Conservation (phyloP, 2,329 filamentous ascomycete species). For the Xylariaceae sp. region DNA sequence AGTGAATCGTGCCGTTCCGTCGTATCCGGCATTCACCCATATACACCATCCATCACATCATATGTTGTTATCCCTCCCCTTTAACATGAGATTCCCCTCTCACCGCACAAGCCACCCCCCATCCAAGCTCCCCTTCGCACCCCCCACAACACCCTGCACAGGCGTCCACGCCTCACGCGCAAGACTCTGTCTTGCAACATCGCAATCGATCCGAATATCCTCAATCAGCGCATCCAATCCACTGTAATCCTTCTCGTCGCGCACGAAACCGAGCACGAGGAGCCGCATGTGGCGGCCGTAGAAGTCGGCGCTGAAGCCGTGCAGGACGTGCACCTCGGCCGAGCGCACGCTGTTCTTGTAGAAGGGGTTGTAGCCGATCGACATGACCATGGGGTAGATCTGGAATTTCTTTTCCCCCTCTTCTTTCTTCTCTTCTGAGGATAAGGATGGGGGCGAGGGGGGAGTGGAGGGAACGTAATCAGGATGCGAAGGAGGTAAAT, state of each 20-base stretch:
- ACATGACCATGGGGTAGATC: slow-evolving; percentile 85
- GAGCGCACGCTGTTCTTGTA: slow-evolving; percentile 86
- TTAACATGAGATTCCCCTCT: not conserved
- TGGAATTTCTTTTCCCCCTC: slow-evolving; percentile 26
- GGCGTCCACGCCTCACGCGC: slow-evolving; percentile 57
- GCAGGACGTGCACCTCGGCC: slow-evolving; percentile 87
- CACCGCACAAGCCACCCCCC: slow-evolving; percentile 31
- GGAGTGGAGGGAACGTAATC: slow-evolving; percentile 26
- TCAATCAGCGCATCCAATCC: slow-evolving; percentile 75
- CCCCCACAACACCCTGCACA: slow-evolving; percentile 34
- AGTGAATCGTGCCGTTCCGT: not conserved
- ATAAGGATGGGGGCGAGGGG: slow-evolving; percentile 24
- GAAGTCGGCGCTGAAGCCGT: slow-evolving; percentile 72
- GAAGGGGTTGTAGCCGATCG: slow-evolving; percentile 94
- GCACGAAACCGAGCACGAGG: slow-evolving; percentile 78
- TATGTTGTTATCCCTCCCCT: not conserved
- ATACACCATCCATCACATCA: not conserved
- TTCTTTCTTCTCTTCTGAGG: not conserved
- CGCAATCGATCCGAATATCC: slow-evolving; percentile 85
- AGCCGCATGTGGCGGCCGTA: slow-evolving; percentile 77
- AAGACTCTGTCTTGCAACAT: slow-evolving; percentile 72
- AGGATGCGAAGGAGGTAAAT: slow-evolving; percentile 47
- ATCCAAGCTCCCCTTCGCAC: slow-evolving; percentile 28
- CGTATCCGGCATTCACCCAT: not conserved
- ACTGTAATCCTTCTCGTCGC: slow-evolving; percentile 84